Evolutionary conservation across 441 rosid genomes (phyloP), one percentile per base, ranked within the genome.

Genomic region (Adansonia rubrostipa): DNA sequence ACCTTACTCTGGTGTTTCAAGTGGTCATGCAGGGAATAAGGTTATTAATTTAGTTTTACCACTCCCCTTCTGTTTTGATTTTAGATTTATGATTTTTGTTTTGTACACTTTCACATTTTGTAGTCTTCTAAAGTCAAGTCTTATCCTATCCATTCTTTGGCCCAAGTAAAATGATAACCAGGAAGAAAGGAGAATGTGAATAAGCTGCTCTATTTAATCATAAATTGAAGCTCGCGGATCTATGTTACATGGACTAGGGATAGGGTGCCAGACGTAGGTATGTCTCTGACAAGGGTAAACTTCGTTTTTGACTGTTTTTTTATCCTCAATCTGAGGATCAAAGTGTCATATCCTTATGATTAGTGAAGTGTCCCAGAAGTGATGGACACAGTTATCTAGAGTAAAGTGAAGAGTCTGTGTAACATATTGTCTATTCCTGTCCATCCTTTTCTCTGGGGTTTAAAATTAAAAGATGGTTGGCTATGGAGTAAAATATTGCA

Each of bases 1-100:
- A 84, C 99, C 98, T 71, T 88, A 91, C 75, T 58, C 45, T 78
- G 91, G 87, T 79, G 87, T 72, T 72, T 72, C 83, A 28, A 83
- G 87, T 60, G 82, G 74, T 79, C 87, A 75, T 71, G 51, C 82
- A 33, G 82, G 80, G 70, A 88, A 78, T 73, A 90, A 94, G 99
- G 99, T 96, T 71, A 79, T 74, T 20, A 19, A 53, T 8, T 48
- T 77, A 60, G 61, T 58, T 69, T 84, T 65, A 57, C 47, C 71
- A 11, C 58, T 14, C 57, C 22, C 28, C 9, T 44, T 42, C 15
- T 45, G 67, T 57, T 14, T 76, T 61, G 48, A 48, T 36, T 66
- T 63, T 62, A 57, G 6, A 50, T 50, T 50, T 50, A 50, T 50
- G 54, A 14, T 50, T 50, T 11, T 50, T 73, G 44, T 64, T 77